phyloP scores from a whole-genome alignment of 306 rosid genomes.

The Acacia melanoxylon region DNA sequence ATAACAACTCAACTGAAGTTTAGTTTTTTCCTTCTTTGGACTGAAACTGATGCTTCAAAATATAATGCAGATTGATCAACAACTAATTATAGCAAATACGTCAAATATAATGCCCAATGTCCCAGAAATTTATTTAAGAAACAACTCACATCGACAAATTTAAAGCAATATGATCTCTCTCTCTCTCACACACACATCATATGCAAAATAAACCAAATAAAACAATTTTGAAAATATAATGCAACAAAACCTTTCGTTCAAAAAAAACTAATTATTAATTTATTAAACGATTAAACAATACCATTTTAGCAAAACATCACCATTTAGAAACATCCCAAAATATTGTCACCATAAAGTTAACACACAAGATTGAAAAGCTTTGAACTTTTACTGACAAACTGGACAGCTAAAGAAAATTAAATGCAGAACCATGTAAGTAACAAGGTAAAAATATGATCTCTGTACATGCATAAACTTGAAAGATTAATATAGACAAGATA shows the following conservation, averaged over 20 bases:
- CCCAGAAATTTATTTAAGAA: neutral
- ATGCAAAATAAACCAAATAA: neutral
- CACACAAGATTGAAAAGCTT: neutral
- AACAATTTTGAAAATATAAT: neutral
- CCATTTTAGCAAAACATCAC: neutral
- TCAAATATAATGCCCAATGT: neutral
- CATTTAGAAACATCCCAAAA: neutral
- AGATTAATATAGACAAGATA: neutral
- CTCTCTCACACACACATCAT: neutral
- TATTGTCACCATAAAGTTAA: neutral
- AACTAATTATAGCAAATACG: neutral
- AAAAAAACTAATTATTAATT: neutral
- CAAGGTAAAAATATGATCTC: slow-evolving; percentile 15
- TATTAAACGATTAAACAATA: neutral
- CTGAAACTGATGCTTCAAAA: neutral
- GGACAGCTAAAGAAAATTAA: neutral
- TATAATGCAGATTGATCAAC: neutral
- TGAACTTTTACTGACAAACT: neutral
- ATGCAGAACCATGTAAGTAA: neutral
- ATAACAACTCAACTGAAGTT: neutral
- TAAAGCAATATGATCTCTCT: neutral
- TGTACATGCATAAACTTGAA: neutral
- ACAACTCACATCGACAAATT: neutral
- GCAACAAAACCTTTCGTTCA: neutral
- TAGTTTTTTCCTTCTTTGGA: neutral